Conservation (phyloP, 2,329 filamentous ascomycete genomes). For the Calycina marina region DNA sequence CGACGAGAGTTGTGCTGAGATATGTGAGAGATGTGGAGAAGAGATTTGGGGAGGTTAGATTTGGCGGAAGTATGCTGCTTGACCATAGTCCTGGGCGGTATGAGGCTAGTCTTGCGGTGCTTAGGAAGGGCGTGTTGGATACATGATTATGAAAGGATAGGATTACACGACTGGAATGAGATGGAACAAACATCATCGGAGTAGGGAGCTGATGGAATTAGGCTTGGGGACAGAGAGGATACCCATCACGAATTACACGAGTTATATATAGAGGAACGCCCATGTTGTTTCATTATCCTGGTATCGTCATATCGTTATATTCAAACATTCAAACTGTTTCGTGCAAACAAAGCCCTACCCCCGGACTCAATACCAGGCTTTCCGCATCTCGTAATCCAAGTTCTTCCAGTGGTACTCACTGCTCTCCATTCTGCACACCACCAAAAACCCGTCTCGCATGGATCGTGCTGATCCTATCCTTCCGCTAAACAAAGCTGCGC, state of each 20-base stretch:
- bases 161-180: neutral
- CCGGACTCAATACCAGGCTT: no score
- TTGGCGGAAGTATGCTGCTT: slow-evolving; percentile 58
- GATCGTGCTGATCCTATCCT: no score
- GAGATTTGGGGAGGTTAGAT: slow-evolving; percentile 54
- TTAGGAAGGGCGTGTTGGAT: slow-evolving; percentile 30
- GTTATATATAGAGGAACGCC: neutral
- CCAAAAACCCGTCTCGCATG: no score
- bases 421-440: no score
- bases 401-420: no score
- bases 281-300: neutral
- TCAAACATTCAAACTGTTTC: no score
- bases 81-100: slow-evolving; percentile 66
- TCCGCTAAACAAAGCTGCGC: no score
- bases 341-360: no score
- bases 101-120: slow-evolving; percentile 50
- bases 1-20: slow-evolving; percentile 52
- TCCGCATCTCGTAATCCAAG: no score
- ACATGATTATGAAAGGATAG: slow-evolving; percentile 1
- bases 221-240: neutral
- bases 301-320: neutral
- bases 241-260: neutral
- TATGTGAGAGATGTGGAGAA: slow-evolving; percentile 59
- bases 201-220: neutral
- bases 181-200: neutral